Conservation (phyloP, 2,329 filamentous ascomycete species). For the Pseudogymnoascus sp. region DNA sequence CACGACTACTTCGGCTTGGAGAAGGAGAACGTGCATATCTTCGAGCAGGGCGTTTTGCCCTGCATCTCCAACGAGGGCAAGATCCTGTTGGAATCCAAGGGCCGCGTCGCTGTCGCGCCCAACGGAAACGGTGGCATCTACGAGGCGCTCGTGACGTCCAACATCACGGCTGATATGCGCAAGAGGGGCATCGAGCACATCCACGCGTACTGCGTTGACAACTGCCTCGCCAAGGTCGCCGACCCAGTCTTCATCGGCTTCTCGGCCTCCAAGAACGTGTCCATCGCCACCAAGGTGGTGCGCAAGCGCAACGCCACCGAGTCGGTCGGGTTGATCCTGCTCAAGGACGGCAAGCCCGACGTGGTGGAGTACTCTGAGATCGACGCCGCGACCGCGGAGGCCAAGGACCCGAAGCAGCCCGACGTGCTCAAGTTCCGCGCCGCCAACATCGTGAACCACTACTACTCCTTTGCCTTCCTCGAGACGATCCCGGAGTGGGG, state of each 20-base stretch:
- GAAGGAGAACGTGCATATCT: conserved; percentile 80
- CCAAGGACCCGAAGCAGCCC: conserved; percentile 71
- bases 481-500: conserved; percentile 83
- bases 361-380: conserved; percentile 99
- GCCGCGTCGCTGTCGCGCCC: conserved; percentile 82
- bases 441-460: conserved; percentile 99
- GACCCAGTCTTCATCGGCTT: conserved; percentile 96
- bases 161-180: conserved; percentile 79
- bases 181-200: conserved; percentile 88
- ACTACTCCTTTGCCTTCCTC: conserved; percentile 92
- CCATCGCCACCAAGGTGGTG: conserved; percentile 98
- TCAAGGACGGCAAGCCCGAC: conserved; percentile 92
- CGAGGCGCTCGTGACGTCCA: conserved; percentile 73
- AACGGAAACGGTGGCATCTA: conserved; percentile 98
- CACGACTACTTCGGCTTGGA: conserved; percentile 85
- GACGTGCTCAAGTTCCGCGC: conserved; percentile 89
- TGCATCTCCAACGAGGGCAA: conserved; percentile 98
- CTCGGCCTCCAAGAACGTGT: conserved; percentile 75
- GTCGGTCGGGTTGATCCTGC: conserved; percentile 86
- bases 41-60: conserved; percentile 93
- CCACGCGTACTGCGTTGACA: conserved; percentile 97
- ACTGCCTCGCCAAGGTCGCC: conserved; percentile 98
- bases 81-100: conserved; percentile 87
- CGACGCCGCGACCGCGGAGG: conserved; percentile 78
- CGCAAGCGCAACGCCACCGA: conserved; percentile 95